These are phyloP conservation scores for Vicia villosa DNA, from an alignment of 306 rosid species.

Conservation along the genomic window DNA sequence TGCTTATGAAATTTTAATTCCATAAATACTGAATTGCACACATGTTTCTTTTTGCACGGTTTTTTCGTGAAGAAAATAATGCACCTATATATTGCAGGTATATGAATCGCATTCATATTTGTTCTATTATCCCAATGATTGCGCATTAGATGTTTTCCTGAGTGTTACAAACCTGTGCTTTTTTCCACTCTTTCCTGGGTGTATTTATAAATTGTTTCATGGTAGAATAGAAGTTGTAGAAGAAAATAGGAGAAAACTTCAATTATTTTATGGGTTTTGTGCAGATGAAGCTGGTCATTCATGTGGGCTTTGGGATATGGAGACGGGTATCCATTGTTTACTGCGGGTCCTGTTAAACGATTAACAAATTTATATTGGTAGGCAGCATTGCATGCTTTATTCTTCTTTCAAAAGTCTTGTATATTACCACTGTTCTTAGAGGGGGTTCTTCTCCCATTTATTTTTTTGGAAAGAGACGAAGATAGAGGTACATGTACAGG, in stretches of 20 bases:
- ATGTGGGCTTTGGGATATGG: constrained; percentile 56
- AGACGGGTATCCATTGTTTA: constrained; percentile 47
- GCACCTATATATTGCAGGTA: background rate
- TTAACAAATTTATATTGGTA: constrained; percentile 53
- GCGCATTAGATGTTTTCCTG: background rate
- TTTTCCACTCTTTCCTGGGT: background rate
- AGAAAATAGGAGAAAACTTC: constrained; percentile 12
- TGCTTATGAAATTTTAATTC: constrained; percentile 25
- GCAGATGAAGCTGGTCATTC: constrained; percentile 78
- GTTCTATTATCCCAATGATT: background rate
- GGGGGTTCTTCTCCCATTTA: constrained; percentile 33
- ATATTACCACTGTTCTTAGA: constrained; percentile 78
- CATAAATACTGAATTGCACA: background rate
- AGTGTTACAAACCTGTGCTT: background rate
- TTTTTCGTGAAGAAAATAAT: background rate
- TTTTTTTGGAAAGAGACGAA: constrained; percentile 67
- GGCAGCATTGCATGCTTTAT: constrained; percentile 45
- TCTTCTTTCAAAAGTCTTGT: constrained; percentile 63
- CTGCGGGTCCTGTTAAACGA: constrained; percentile 53
- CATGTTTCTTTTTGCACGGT: background rate
- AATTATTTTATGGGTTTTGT: constrained; percentile 34
- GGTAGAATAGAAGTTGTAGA: background rate
- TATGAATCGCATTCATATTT: background rate
- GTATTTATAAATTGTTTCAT: background rate
- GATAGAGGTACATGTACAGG: constrained; percentile 96